Base-by-base conservation (phyloP, 1,284 basidiomycete genomes). In the Flammula alnicola region DNA sequence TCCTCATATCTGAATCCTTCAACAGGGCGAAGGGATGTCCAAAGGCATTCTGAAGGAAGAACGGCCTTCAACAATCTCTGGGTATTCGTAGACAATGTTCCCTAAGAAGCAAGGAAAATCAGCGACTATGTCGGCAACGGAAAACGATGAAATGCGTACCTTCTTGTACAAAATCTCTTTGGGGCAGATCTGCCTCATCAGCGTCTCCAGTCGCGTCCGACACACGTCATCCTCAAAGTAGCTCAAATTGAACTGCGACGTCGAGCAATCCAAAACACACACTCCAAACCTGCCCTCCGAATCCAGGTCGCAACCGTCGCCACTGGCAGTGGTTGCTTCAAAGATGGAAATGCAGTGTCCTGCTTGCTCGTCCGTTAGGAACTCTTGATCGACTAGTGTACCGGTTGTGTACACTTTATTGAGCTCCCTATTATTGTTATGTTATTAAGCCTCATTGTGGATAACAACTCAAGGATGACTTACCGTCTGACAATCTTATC, bases 371-470 rank as follows among this genome's bases (percentile, higher is more conserved):
- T 98, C 92, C 1, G 84, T 90, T 20, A 99, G 78, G 51, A 97
- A 86, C 36, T 87, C 84, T 5, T 88, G 86, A 61, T 99, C 97
- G 47, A 98, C 91, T 22, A 99, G 88, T 0, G 97, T 99, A 6
- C 97, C 97, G 51, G 93, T 94, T 0, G 97, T 99, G 67, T 96
- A 91, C 30, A 99, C 94, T 73, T 96, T 95, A 64, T 92, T 90
- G 35, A 99, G 79, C 64, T 96, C 96, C 50, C 96, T 89, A 17
- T 40, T 26, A 20, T 10, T 6, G 14, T 44, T 14, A 32, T n/a
- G n/a, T 31, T 46, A 26, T 16, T 26, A 51, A 6, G 1, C 31
- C n/a, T 44, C n/a, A 44, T 4, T 11, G 2, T 11, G 19, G 26
- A 35, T 6, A 23, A 20, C 6, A 20, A 29, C 12, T 7, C 20